A percentile compares a stretch with the other conserved stretches of the same genome.
These are phyloP conservation scores for Naganishia sp. DNA, from an alignment of 1,284 basidiomycete genomes.

Conservation along the genomic window DNA sequence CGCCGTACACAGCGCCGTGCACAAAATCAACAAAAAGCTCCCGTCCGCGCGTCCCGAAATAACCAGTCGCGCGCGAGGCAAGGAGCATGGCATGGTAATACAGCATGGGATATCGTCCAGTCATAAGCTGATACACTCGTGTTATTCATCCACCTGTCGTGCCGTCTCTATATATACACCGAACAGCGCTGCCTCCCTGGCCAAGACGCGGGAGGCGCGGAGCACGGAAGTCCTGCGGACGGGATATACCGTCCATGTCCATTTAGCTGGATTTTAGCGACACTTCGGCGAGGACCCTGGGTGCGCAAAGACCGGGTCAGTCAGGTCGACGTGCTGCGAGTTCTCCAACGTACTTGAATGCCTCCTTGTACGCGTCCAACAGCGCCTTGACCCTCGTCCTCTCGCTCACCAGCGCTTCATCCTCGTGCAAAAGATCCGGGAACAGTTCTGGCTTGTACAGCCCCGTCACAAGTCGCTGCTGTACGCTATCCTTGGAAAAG, in stretches of 20 bases:
- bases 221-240: not conserved
- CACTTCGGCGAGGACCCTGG: conserved; percentile 51
- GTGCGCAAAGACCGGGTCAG: not conserved
- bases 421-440: conserved; percentile 87
- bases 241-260: conserved; percentile 1
- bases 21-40: conserved; percentile 15
- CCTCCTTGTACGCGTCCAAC: conserved; percentile 95
- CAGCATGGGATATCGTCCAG: conserved; percentile 3
- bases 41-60: not conserved
- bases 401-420: conserved; percentile 91
- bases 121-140: conserved; percentile 10
- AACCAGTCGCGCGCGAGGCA: not conserved
- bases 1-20: conserved; percentile 5
- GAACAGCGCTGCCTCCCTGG: not conserved
- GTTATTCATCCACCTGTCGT: conserved; percentile 16
- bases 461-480: conserved; percentile 87
- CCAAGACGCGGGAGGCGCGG: not conserved
- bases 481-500: conserved; percentile 91
- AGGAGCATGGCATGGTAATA: not conserved
- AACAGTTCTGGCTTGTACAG: conserved; percentile 95
- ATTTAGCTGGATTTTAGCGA: conserved; percentile 44
- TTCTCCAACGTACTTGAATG: conserved; percentile 65
- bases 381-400: conserved; percentile 89
- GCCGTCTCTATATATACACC: conserved; percentile 19
- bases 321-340: not conserved